Conservation (phyloP, 2,329 filamentous ascomycete genomes). For the Pestalotiopsis sp. region DNA sequence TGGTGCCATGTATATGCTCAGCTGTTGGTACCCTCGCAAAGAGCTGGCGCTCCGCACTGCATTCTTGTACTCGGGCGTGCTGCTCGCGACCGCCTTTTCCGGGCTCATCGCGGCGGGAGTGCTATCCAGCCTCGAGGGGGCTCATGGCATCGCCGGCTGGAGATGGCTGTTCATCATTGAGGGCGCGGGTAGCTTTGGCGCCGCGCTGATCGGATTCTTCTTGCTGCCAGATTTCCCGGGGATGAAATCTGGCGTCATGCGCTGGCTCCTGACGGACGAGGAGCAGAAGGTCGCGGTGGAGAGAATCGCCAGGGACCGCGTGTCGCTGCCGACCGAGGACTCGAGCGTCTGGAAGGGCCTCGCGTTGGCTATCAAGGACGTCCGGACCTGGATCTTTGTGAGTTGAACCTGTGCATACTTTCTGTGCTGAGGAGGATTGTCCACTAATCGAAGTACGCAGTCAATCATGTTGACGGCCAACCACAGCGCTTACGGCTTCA, state of each 20-base stretch:
- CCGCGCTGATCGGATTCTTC: conserved; percentile 66
- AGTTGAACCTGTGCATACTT: neutral
- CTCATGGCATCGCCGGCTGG: conserved; percentile 48
- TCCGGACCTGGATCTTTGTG: conserved; percentile 52
- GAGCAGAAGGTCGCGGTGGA: conserved; percentile 45
- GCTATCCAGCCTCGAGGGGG: conserved; percentile 54
- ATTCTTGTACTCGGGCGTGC: conserved; percentile 39
- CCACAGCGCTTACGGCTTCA: conserved; percentile 43
- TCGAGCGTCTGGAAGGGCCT: conserved; percentile 50
- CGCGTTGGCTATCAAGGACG: conserved; percentile 50
- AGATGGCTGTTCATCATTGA: conserved; percentile 58
- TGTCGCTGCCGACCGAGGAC: conserved; percentile 42
- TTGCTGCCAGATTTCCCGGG: conserved; percentile 43
- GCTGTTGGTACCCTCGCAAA: conserved; percentile 12
- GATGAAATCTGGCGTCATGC: conserved; percentile 30
- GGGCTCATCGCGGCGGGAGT: conserved; percentile 64
- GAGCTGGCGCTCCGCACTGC: conserved; percentile 31
- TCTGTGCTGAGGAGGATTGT: conserved; percentile 15
- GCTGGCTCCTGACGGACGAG: conserved; percentile 49
- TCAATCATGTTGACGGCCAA: conserved; percentile 44
- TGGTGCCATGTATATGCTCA: conserved; percentile 13
- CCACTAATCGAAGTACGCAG: conserved; percentile 53
- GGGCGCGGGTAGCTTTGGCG: conserved; percentile 61
- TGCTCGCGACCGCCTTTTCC: conserved; percentile 50
- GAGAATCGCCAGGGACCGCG: conserved; percentile 53